Conservation (phyloP, 1,284 basidiomycete species). For the Marasmius fiardii region DNA sequence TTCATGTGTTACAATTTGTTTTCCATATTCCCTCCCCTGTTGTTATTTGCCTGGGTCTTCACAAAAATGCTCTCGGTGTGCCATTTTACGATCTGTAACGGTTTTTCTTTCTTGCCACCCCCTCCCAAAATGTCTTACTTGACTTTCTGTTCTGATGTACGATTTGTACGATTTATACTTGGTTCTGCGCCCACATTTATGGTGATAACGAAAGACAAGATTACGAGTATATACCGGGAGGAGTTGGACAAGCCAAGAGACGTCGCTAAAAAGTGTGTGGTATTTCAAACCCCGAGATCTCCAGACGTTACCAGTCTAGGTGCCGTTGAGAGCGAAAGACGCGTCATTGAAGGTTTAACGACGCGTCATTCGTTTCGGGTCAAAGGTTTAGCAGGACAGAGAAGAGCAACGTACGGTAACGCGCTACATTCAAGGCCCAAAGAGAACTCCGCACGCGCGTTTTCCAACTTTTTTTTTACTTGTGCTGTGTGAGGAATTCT, state of each 20-base stretch:
- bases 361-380: too few species aligned
- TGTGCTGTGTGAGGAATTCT: too few species aligned
- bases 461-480: too few species aligned
- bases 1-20: constrained; percentile 26
- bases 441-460: too few species aligned
- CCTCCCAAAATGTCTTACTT: not conserved
- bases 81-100: constrained; percentile 19
- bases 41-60: too few species aligned
- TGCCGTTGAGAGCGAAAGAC: too few species aligned
- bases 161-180: constrained; percentile 4
- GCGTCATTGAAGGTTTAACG: too few species aligned
- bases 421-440: too few species aligned
- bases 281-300: too few species aligned
- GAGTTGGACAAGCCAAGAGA: not conserved
- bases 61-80: not conserved
- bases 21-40: constrained; percentile 12
- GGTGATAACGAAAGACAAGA: not conserved
- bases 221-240: not conserved
- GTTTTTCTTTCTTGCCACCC: constrained; percentile 1
- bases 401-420: too few species aligned
- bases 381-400: too few species aligned
- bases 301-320: too few species aligned
- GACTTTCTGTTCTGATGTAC: constrained; percentile 10
- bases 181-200: not conserved
- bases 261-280: not conserved